Conservation (phyloP, 2,329 filamentous ascomycete genomes). For the Salinomyces thailandicus region DNA sequence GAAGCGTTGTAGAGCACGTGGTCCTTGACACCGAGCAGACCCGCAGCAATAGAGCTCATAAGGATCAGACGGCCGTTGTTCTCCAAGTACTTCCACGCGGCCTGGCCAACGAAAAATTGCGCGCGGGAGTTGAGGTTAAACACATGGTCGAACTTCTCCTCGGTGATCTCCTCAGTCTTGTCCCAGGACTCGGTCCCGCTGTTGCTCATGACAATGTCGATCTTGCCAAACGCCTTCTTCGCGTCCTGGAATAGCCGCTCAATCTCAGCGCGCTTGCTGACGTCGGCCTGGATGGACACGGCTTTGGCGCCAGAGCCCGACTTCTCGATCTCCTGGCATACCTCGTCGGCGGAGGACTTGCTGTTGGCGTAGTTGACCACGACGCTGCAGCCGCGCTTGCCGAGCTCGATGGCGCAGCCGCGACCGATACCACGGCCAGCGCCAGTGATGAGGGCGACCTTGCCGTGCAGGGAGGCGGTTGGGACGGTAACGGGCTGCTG, state of each 20-base stretch:
- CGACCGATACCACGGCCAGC: slow-evolving; percentile 56
- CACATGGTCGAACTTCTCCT: slow-evolving; percentile 62
- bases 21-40: slow-evolving; percentile 57
- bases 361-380: slow-evolving; percentile 56
- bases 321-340: slow-evolving; percentile 35
- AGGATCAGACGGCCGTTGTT: slow-evolving; percentile 63
- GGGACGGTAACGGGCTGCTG: slow-evolving; percentile 30
- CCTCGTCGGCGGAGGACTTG: slow-evolving; percentile 39
- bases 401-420: slow-evolving; percentile 57
- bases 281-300: slow-evolving; percentile 51
- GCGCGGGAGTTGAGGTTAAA: slow-evolving; percentile 59
- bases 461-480: slow-evolving; percentile 41
- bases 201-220: slow-evolving; percentile 44
- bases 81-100: slow-evolving; percentile 60
- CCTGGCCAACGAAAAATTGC: slow-evolving; percentile 69
- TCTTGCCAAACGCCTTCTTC: slow-evolving; percentile 32
- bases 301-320: slow-evolving; percentile 41
- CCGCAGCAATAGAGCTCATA: slow-evolving; percentile 61
- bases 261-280: slow-evolving; percentile 45
- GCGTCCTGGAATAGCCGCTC: slow-evolving; percentile 43
- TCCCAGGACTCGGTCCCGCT: slow-evolving; percentile 56
- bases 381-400: slow-evolving; percentile 52
- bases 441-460: slow-evolving; percentile 53
- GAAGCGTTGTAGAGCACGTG: slow-evolving; percentile 61
- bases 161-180: slow-evolving; percentile 56